Conservation (phyloP, 2,329 filamentous ascomycete species). For the Dactylonectria macrodidyma region DNA sequence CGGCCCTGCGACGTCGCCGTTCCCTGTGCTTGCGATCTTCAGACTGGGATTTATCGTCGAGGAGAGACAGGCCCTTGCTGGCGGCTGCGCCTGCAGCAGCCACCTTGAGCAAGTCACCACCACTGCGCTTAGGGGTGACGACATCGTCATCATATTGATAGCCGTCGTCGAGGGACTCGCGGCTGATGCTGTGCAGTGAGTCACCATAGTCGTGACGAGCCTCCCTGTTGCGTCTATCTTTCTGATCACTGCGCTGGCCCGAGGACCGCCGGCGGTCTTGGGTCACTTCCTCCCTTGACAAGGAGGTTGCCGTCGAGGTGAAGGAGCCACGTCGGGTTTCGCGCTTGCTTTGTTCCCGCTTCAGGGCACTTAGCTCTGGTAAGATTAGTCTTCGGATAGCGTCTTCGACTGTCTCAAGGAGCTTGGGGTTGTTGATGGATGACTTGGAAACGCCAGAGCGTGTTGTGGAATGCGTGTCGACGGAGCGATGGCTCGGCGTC, state of each 20-base stretch:
- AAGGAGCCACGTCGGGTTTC: slow-evolving; percentile 78
- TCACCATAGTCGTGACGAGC: slow-evolving; percentile 69
- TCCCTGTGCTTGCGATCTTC: slow-evolving; percentile 67
- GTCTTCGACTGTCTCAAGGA: slow-evolving; percentile 93
- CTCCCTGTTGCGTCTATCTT: slow-evolving; percentile 66
- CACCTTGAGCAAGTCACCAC: slow-evolving; percentile 60
- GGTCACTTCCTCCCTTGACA: slow-evolving; percentile 70
- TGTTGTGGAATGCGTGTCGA: slow-evolving; percentile 67
- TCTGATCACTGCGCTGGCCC: slow-evolving; percentile 65
- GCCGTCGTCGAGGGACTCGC: slow-evolving; percentile 61
- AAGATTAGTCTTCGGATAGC: slow-evolving; percentile 91
- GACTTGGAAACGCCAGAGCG: slow-evolving; percentile 71
- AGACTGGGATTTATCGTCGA: slow-evolving; percentile 59
- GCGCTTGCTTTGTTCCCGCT: slow-evolving; percentile 88
- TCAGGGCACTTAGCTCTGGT: slow-evolving; percentile 91
- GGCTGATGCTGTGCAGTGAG: slow-evolving; percentile 64
- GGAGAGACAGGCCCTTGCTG: slow-evolving; percentile 52
- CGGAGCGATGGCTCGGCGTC: slow-evolving; percentile 68
- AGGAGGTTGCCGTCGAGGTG: slow-evolving; percentile 69
- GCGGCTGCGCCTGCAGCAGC: slow-evolving; percentile 62
- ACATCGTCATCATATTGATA: slow-evolving; percentile 55
- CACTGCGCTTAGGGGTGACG: slow-evolving; percentile 62
- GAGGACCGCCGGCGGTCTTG: slow-evolving; percentile 74
- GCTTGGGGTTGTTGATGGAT: slow-evolving; percentile 91
- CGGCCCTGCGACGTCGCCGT: slow-evolving; percentile 67